Evolutionary conservation across 1,139 yeast species (phyloP).

Genomic region (Pichia sorboxylosa): DNA sequence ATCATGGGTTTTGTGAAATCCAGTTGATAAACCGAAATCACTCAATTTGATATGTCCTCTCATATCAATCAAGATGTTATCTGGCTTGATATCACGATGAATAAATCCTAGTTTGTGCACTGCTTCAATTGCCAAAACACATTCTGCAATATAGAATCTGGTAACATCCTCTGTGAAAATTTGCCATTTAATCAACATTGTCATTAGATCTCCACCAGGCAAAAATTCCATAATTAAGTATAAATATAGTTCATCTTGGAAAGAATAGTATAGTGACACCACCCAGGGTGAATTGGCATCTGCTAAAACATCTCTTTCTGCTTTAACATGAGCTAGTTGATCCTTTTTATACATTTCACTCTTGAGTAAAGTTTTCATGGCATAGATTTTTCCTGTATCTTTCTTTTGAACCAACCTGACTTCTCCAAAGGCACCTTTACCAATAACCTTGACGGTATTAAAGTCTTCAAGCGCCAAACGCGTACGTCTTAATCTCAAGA

Average conservation of each 20-base stretch:
- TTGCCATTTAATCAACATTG: slow-evolving; percentile 81
- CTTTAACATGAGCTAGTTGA: slow-evolving; percentile 74
- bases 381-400: slow-evolving; percentile 75
- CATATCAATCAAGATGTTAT: slow-evolving; percentile 67
- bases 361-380: slow-evolving; percentile 70
- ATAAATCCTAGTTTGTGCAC: slow-evolving; percentile 71
- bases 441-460: slow-evolving; percentile 69
- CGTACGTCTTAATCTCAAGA: slow-evolving; percentile 63
- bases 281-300: slow-evolving; percentile 87
- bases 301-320: slow-evolving; percentile 76
- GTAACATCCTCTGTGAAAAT: slow-evolving; percentile 78
- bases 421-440: slow-evolving; percentile 83
- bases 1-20: slow-evolving; percentile 78
- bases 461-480: slow-evolving; percentile 65
- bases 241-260: slow-evolving; percentile 66
- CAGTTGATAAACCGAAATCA: slow-evolving; percentile 78
- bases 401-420: slow-evolving; percentile 72
- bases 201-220: slow-evolving; percentile 83
- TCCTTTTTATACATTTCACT: slow-evolving; percentile 78
- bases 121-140: slow-evolving; percentile 76
- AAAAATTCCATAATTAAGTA: slow-evolving; percentile 75
- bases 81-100: slow-evolving; percentile 73
- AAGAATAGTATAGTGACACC: slow-evolving; percentile 67
- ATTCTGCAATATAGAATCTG: slow-evolving; percentile 76
- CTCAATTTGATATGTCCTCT: slow-evolving; percentile 70